Evolutionary conservation across 192 early-diverging fungal species (phyloP), one percentile per base, ranked within the genome.

Genomic region (Backusella tarrabulga): DNA sequence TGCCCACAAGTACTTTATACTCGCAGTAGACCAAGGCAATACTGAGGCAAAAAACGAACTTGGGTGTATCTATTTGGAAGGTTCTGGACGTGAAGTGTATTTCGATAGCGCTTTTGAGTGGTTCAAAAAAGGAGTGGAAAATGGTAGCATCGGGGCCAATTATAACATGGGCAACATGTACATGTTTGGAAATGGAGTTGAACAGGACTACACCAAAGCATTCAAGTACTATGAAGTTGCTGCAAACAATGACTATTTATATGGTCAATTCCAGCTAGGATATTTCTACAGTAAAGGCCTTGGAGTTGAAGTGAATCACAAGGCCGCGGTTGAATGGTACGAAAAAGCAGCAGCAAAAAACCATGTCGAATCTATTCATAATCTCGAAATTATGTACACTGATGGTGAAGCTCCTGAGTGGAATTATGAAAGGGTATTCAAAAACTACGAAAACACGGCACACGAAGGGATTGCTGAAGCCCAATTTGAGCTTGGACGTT

Each of bases 241-340:
- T 36, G 77, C 77, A 0, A n/a, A 23, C 9, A 38, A 72, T 1
- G 29, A n/a, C 26, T 21, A 23, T 19, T 1, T 17, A 19, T 14
- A 11, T 6, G 41, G 41, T 7, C 17, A 29, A 71, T 40, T 15
- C 42, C 21, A 41, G 50, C 14, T n/a, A 35, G 34, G 34, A 17
- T n/a, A 40, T 26, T 6, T 40, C 23, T 42, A 15, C 41, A 17
- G 36, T 32, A 21, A 71, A 72, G 34, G 81, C 77, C 5, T 52
- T 50, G 21, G 81, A 79, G 83, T 75, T 74, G 44, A 74, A 68
- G 34, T 72, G 67, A 34, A 54, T 21, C 21, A 54, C n/a, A 54
- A 54, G 17, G 23, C 17, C 2, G 17, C 52, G 7, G n/a, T 54
- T 21, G 77, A 81, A 56, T 87, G 78, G 83, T 84, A 83, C 56